Conservation (phyloP, 1,284 basidiomycete species). For the Chiua sp. region DNA sequence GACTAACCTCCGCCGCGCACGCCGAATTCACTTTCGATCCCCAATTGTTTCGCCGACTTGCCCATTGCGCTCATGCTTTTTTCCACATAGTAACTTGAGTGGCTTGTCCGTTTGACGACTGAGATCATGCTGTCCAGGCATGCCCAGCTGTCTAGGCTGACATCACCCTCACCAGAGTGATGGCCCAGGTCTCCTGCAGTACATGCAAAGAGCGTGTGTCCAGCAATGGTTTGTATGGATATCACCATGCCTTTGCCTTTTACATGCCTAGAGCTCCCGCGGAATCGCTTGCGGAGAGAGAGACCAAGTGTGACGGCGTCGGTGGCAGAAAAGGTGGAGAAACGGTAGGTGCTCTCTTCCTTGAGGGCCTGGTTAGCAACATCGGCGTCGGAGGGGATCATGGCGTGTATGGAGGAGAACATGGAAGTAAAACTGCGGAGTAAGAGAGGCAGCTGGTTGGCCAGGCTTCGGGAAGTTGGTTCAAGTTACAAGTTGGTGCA, state of each 20-base stretch:
- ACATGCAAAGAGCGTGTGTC: slow-evolving; percentile 79
- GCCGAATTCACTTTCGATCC: slow-evolving; percentile 63
- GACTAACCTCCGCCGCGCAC: slow-evolving; percentile 77
- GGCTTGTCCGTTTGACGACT: slow-evolving; percentile 79
- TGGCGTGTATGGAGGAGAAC: slow-evolving; percentile 63
- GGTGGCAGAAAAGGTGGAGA: slow-evolving; percentile 71
- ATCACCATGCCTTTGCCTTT: slow-evolving; percentile 82
- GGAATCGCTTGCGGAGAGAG: slow-evolving; percentile 79
- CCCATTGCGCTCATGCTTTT: slow-evolving; percentile 82
- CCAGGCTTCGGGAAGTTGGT: neutral
- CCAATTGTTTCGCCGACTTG: slow-evolving; percentile 74
- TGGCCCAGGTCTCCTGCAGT: slow-evolving; percentile 80
- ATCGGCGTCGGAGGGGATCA: slow-evolving; percentile 70
- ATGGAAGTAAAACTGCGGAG: slow-evolving; percentile 26
- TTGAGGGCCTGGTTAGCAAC: slow-evolving; percentile 70
- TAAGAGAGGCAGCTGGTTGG: slow-evolving; percentile 10
- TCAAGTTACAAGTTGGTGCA: neutral
- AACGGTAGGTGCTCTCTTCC: slow-evolving; percentile 72
- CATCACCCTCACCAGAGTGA: slow-evolving; percentile 67
- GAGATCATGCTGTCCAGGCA: slow-evolving; percentile 79
- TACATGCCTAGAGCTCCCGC: slow-evolving; percentile 68
- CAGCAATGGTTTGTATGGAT: slow-evolving; percentile 76
- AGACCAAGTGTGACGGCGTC: slow-evolving; percentile 83
- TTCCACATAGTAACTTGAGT: slow-evolving; percentile 83
- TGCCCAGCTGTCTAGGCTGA: slow-evolving; percentile 80